Base-by-base conservation (phyloP, 83 land plant genomes). In the Diphasiastrum complanatum region DNA sequence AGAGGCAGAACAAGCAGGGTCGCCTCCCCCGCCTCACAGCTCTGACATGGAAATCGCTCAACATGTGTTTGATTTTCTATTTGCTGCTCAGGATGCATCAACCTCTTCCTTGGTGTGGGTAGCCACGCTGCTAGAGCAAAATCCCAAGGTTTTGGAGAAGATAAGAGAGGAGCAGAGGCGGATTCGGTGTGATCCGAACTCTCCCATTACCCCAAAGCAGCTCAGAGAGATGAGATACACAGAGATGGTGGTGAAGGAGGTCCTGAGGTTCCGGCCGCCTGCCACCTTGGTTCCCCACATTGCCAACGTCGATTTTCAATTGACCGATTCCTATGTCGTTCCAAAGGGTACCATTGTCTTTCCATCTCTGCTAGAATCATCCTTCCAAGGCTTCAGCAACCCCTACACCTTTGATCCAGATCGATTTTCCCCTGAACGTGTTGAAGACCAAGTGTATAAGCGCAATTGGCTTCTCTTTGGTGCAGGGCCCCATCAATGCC, bases 81-180 rank as follows among this genome's bases (percentile, higher is more conserved):
- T 89, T 73, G 98, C 98, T 0, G 88, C 98, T 0, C 96, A 93
- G 51, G 96, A 93, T 75, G 98, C 98, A 5, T 93, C 98, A 1
- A 89, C 98, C 0, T 83, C 96, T 3, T 89, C 91, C 20, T 73
- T 93, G 28, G 72, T 82, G 4, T 93, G 98, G 98, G 85, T 95
- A 2, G 65, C 79, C 5, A 49, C 86, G 20, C 69, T 85, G 14
- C 79, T 86, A n/a, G 98, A 93, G 29, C 63, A 85, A 0, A 77
- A 93, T 60, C 98, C 91, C 6, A 81, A 81, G 3, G 79, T 93
- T 2, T 76, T 93, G 20, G 64, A 49, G 25, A 63, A 67, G 20
- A 83, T 93, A 2, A 75, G 91, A 4, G 73, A 60, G 23, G 98
- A 88, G 47, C 87, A 83, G 3, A 56, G 54, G 8, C 33, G 58